Base-by-base conservation (phyloP, 257 asterid genomes). In the Eucommia ulmoides region DNA sequence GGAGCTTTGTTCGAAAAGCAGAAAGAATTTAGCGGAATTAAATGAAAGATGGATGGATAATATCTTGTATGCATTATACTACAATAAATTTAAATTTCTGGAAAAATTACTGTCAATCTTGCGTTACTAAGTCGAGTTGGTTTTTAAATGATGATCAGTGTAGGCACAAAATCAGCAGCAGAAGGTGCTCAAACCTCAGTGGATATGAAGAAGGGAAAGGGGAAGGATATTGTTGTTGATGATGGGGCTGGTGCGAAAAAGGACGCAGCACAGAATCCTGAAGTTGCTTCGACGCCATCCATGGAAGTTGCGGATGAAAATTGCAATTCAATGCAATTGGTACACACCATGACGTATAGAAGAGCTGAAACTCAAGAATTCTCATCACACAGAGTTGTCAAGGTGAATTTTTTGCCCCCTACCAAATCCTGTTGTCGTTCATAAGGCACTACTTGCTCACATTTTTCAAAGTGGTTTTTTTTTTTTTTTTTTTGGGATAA, bases 221-320 rank as follows among this genome's bases (percentile, higher is more conserved):
- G 57, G 14, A 73, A 49, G 53, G 74, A 57, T 51, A 71, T 55
- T 42, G 66, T 53, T 14, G 63, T 57, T 58, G 52, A 21, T 15
- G 58, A 9, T 50, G 72, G 62, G 18, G 52, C 68, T 15, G 58
- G 9, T 50, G 72, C 61, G 18, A 54, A 66, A 51, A 21, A 38
- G 26, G 62, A 50, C 48, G 20, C 14, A 33, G 55, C 66, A 8
- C 73, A 22, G 15, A 73, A 72, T 49, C 55, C 65, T 58, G 88
- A 74, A 65, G 74, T 67, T 50, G 69, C 71, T 33, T 70, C 85
- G 8, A 62, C 67, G 19, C 81, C 63, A 18, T 50, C 65, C 26
- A 49, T 63, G 46, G 79, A 68, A 64, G 62, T 53, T 38, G 63
- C 63, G 24, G 45, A 42, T 33, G 74, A 69, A 50, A 65, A 47